A percentile compares a stretch with the other conserved stretches of the same genome.
Conservation (phyloP, 1,284 basidiomycete species). For the Trametes sp. region DNA sequence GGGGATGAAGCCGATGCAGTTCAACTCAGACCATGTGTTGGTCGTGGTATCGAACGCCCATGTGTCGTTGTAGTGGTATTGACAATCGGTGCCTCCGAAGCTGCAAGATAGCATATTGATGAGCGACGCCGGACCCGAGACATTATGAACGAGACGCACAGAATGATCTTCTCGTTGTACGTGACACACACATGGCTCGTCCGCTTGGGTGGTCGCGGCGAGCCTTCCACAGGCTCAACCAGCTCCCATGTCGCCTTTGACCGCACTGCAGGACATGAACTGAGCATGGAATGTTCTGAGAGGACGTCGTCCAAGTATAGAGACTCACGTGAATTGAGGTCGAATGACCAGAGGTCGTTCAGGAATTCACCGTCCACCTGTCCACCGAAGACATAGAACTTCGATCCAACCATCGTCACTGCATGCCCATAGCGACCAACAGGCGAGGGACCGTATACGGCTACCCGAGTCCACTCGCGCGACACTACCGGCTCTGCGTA, state of each 20-base stretch:
- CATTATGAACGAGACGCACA: conserved; percentile 58
- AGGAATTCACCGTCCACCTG: conserved; percentile 97
- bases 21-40: conserved; percentile 89
- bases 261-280: conserved; percentile 57
- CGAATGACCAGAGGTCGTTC: conserved; percentile 97
- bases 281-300: conserved; percentile 1
- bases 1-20: conserved; percentile 98
- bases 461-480: conserved; percentile 93
- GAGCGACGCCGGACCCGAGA: conserved; percentile 5
- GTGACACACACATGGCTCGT: conserved; percentile 95
- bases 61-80: conserved; percentile 99
- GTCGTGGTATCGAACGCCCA: conserved; percentile 94
- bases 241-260: conserved; percentile 82
- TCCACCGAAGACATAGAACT: conserved; percentile 96
- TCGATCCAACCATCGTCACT: conserved; percentile 90
- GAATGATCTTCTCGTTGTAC: conserved; percentile 84
- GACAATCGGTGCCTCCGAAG: conserved; percentile 98
- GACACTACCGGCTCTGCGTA: conserved; percentile 60
- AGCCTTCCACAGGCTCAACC: conserved; percentile 65
- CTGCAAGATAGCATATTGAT: conserved; percentile 50
- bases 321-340: conserved; percentile 88
- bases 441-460: conserved; percentile 78
- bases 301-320: background rate
- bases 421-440: conserved; percentile 96
- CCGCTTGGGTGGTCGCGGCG: conserved; percentile 82